Evolutionary conservation across 441 rosid species (phyloP).

Genomic region (Brassica hybrid): DNA sequence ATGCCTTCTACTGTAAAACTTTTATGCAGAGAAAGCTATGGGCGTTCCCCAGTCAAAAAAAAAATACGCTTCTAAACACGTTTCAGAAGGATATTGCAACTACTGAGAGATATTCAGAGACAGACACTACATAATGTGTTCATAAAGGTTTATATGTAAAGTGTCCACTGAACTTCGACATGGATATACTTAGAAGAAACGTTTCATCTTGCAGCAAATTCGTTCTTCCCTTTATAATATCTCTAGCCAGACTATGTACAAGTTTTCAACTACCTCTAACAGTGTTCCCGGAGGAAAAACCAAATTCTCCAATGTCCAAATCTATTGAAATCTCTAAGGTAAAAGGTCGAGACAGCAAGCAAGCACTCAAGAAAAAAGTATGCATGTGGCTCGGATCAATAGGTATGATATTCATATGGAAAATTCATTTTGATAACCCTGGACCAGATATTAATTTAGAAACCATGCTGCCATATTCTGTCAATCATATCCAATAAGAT

Average conservation of each 20-base stretch:
- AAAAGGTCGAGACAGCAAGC: conserved; percentile 17
- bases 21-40: neutral
- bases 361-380: conserved; percentile 8
- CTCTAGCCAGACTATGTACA: too few species aligned
- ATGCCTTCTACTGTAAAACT: neutral
- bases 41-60: neutral
- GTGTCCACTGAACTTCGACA: too few species aligned
- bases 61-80: neutral
- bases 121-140: too few species aligned
- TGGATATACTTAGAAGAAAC: too few species aligned
- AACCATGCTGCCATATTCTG: too few species aligned
- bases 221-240: too few species aligned
- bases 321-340: conserved; percentile 10
- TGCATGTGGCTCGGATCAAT: conserved; percentile 7
- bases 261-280: conserved; percentile 30
- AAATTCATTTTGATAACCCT: too few species aligned
- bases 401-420: too few species aligned
- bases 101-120: neutral
- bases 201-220: too few species aligned
- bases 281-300: neutral
- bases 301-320: neutral
- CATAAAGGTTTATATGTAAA: too few species aligned
- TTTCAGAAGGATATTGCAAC: neutral
- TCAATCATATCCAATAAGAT: too few species aligned
- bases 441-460: too few species aligned